Evolutionary conservation across 345 rosid genomes (phyloP).

Genomic region (Euphorbia lathyris): DNA sequence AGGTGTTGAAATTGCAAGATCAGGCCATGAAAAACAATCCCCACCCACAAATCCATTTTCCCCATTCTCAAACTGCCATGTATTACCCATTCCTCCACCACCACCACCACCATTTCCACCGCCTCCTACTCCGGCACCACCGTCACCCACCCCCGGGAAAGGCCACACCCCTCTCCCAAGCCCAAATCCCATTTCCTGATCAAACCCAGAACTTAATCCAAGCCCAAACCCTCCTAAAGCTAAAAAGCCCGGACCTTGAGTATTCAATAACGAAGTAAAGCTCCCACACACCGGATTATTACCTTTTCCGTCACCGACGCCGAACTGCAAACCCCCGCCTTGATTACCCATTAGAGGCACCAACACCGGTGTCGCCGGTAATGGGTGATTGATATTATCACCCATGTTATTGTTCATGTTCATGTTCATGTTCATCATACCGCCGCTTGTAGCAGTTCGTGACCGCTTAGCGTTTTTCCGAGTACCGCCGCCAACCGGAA

Average conservation of each 20-base stretch:
- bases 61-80: slow-evolving; percentile 82
- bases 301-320: slow-evolving; percentile 34
- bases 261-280: slow-evolving; percentile 70
- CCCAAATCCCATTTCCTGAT: slow-evolving; percentile 56
- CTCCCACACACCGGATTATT: slow-evolving; percentile 28
- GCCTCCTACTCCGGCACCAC: slow-evolving; percentile 16
- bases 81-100: slow-evolving; percentile 39
- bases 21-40: slow-evolving; percentile 90
- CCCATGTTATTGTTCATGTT: slow-evolving; percentile 6
- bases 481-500: slow-evolving; percentile 90
- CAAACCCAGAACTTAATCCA: slow-evolving; percentile 58
- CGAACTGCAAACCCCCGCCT: slow-evolving; percentile 25
- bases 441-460: slow-evolving; percentile 34
- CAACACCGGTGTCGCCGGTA: slow-evolving; percentile 51
- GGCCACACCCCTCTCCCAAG: slow-evolving; percentile 82
- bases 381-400: slow-evolving; percentile 28
- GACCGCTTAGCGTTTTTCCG: slow-evolving; percentile 84
- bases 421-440: background rate
- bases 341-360: slow-evolving; percentile 39
- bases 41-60: slow-evolving; percentile 55
- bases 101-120: slow-evolving; percentile 27
- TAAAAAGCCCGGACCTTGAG: slow-evolving; percentile 59
- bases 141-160: slow-evolving; percentile 49
- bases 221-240: slow-evolving; percentile 71
- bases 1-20: slow-evolving; percentile 81